Conservation (phyloP, 2,329 filamentous ascomycete genomes). For the Bisporella sp. region DNA sequence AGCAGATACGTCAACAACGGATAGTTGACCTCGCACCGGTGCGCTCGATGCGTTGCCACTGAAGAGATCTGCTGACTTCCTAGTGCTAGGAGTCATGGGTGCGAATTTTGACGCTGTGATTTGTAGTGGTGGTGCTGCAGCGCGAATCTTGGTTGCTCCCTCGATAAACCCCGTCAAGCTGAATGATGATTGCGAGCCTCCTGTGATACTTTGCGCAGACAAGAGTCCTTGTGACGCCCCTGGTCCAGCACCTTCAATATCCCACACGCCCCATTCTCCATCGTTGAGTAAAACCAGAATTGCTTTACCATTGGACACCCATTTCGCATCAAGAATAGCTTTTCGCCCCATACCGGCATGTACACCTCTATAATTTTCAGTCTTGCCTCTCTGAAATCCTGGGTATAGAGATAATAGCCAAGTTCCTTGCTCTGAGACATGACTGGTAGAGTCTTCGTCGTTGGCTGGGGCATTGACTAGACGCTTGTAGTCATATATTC, state of each 20-base stretch:
- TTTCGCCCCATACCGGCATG: slow-evolving; percentile 44
- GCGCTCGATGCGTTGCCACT: slow-evolving; percentile 9
- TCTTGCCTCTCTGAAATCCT: slow-evolving; percentile 21
- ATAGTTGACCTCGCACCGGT: slow-evolving; percentile 21
- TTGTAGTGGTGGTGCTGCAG: slow-evolving; percentile 15
- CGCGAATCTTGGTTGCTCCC: slow-evolving; percentile 34
- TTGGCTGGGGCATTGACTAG: slow-evolving; percentile 40
- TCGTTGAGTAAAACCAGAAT: slow-evolving; percentile 52
- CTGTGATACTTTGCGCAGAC: slow-evolving; percentile 34
- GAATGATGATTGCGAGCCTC: slow-evolving; percentile 52
- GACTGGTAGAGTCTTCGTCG: slow-evolving; percentile 40
- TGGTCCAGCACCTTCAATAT: slow-evolving; percentile 52
- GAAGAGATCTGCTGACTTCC: slow-evolving; percentile 29
- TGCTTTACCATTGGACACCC: slow-evolving; percentile 54
- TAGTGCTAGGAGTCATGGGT: slow-evolving; percentile 57
- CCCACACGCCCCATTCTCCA: slow-evolving; percentile 63
- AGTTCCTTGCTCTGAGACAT: slow-evolving; percentile 43
- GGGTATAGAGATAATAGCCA: slow-evolving; percentile 57
- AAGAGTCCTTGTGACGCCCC: slow-evolving; percentile 36
- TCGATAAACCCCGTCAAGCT: slow-evolving; percentile 53
- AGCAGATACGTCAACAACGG: slow-evolving; percentile 19
- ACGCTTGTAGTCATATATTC: slow-evolving; percentile 54
- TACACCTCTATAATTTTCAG: slow-evolving; percentile 34
- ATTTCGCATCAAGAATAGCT: slow-evolving; percentile 53
- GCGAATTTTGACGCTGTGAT: slow-evolving; percentile 43